Evolutionary conservation across 495 filamentous ascomycete species (phyloP), one percentile per base, ranked within the genome.

Genomic region (Tuber brumale): DNA sequence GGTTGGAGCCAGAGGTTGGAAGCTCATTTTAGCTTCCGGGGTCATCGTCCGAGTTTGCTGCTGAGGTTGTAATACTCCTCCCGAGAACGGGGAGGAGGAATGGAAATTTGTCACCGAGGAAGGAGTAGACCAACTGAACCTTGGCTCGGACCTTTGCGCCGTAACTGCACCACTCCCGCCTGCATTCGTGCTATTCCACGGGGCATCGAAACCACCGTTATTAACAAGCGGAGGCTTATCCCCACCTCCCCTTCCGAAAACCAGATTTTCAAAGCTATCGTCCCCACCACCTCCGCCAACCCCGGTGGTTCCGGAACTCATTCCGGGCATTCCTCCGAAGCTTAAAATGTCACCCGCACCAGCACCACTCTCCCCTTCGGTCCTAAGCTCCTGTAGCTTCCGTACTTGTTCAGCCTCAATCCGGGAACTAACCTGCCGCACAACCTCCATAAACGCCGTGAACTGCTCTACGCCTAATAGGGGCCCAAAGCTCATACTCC

Each of bases 401-500:
- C 89, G 90, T 10, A 87, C 91, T 78, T 97, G 94, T 78, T 99
- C 96, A 21, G 90, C 88, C 83, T 98, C 95, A 57, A 99, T 92
- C 72, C 89, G 89, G 1, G 87, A 84, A 0, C 93, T 94, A n/a
- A 97, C 83, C 0, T 86, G 87, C 82, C 93, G 95, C 83, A 97
- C 95, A 35, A 95, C 85, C 5, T 87, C 83, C 92, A 98, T 99
- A 82, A 94, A 97, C 0, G 88, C 85, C 78, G 93, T 90, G 83
- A 98, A 99, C 81, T 83, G 94, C 27, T 89, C 86, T 6, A 98
- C 87, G 80, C 97, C 90, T 12, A 99, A 86, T 21, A 98, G 86
- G 0, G 95, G 95, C 0, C 95, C 95, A 41, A 99, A 87, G 82
- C 90, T 93, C 88, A 99, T 97, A 74, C 85, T 89, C 96, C 96